phyloP scores from a whole-genome alignment of 257 asterid species.

The Lycium ferocissimum region DNA sequence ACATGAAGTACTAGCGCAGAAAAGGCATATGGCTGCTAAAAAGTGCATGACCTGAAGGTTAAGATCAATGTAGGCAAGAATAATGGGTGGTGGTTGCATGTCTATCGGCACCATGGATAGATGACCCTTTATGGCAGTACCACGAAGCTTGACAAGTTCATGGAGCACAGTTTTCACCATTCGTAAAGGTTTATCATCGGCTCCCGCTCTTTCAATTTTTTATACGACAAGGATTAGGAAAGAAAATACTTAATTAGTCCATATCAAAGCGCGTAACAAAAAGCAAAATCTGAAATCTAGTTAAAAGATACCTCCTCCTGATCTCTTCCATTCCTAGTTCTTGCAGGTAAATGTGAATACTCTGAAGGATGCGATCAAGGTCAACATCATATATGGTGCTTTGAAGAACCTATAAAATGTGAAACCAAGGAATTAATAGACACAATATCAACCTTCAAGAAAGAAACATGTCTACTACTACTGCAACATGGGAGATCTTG shows the following conservation, averaged over 20 bases:
- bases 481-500: background rate
- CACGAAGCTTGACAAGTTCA: constrained; percentile 98
- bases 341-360: constrained; percentile 94
- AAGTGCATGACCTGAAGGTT: constrained; percentile 79
- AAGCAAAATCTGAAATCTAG: constrained; percentile 14
- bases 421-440: constrained; percentile 8
- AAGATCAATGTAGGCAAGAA: constrained; percentile 98
- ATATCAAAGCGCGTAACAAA: constrained; percentile 25
- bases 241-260: constrained; percentile 26
- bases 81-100: constrained; percentile 95
- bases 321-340: constrained; percentile 98
- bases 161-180: constrained; percentile 99
- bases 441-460: constrained; percentile 14
- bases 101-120: constrained; percentile 98
- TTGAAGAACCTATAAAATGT: constrained; percentile 79
- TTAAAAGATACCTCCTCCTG: constrained; percentile 70
- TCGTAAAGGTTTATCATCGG: constrained; percentile 98
- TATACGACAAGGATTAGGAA: constrained; percentile 20
- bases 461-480: background rate
- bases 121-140: constrained; percentile 98
- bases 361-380: constrained; percentile 95
- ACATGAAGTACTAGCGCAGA: background rate
- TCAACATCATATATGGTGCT: constrained; percentile 91
- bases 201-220: constrained; percentile 81
- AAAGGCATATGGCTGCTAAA: background rate